These are phyloP conservation scores for Lolium rigidum DNA, from an alignment of 176 grass and related monocot species.

Conservation along the genomic window DNA sequence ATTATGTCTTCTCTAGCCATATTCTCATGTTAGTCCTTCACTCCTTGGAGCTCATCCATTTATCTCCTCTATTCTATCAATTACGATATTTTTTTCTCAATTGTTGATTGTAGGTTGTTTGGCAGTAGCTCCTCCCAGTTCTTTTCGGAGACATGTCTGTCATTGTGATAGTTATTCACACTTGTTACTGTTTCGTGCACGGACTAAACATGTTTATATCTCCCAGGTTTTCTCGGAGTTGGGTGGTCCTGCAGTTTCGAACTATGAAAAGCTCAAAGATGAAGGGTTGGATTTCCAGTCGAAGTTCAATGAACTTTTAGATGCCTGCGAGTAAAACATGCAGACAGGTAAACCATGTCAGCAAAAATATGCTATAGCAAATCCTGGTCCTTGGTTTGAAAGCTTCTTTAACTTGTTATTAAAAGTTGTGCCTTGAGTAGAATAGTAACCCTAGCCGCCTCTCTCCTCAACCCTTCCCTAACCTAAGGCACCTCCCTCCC, in stretches of 20 bases:
- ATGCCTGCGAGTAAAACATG: conserved; percentile 57
- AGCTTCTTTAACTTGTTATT: not conserved
- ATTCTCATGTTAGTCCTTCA: not conserved
- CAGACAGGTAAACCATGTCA: conserved; percentile 65
- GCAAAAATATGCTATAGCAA: not conserved
- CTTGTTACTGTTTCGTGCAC: not conserved
- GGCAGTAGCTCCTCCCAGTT: not conserved
- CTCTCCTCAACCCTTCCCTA: not conserved
- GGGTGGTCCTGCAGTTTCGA: conserved; percentile 69
- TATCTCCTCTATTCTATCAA: not conserved
- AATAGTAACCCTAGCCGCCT: not conserved
- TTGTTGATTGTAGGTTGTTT: not conserved
- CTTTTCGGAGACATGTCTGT: not conserved
- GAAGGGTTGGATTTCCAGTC: conserved; percentile 74
- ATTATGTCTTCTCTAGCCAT: not conserved
- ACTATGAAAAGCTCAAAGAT: conserved; percentile 77
- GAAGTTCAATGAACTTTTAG: conserved; percentile 73
- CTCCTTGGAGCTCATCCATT: not conserved
- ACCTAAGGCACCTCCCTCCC: not conserved
- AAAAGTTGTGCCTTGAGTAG: not conserved
- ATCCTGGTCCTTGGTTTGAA: not conserved
- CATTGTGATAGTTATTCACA: not conserved
- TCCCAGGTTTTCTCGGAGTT: conserved; percentile 68
- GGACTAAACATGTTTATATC: conserved; percentile 10
- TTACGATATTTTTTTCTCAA: not conserved